Evolutionary conservation across 495 filamentous ascomycete species (phyloP).

Genomic region (Lasiosphaeria ovina): DNA sequence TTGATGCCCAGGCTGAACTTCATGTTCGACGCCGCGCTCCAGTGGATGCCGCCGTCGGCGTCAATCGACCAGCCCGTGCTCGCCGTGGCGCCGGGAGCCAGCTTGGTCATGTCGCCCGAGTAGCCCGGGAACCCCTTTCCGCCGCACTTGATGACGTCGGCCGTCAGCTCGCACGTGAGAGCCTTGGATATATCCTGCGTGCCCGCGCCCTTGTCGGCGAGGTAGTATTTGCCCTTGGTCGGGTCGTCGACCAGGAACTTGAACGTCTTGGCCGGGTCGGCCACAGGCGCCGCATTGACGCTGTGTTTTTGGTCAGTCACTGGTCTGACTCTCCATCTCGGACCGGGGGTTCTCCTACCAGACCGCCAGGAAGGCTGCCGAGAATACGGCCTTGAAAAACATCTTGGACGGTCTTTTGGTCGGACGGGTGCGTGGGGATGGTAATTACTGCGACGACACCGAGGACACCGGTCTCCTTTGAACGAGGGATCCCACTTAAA

Average conservation of each 20-base stretch:
- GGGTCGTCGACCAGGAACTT: constrained; percentile 23
- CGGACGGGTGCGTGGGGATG: too few relatives aligned
- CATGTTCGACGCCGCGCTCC: constrained; percentile 17
- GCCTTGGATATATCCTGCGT: constrained; percentile 22
- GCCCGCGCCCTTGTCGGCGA: constrained; percentile 10
- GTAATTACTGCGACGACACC: too few relatives aligned
- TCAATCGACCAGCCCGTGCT: constrained; percentile 24
- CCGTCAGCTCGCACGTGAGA: constrained; percentile 17
- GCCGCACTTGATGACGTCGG: constrained; percentile 24
- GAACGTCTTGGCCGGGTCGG: constrained; percentile 17
- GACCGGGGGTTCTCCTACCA: constrained; percentile 9
- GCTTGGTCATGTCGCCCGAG: constrained; percentile 23
- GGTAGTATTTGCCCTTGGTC: constrained; percentile 22
- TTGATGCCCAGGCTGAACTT: constrained; percentile 22
- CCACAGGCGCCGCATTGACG: constrained; percentile 19
- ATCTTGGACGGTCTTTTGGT: constrained; percentile 10
- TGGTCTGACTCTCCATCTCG: background rate
- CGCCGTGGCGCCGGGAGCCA: constrained; percentile 5
- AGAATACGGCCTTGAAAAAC: constrained; percentile 17
- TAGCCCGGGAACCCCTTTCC: constrained; percentile 21
- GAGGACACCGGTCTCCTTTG: too few relatives aligned
- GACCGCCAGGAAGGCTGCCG: constrained; percentile 18
- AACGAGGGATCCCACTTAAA: too few relatives aligned
- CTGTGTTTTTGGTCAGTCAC: constrained; percentile 10
- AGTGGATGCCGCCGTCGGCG: constrained; percentile 19